Evolutionary conservation across 139 green algal genomes (phyloP).

Genomic region (Spirogloea muscicola): DNA sequence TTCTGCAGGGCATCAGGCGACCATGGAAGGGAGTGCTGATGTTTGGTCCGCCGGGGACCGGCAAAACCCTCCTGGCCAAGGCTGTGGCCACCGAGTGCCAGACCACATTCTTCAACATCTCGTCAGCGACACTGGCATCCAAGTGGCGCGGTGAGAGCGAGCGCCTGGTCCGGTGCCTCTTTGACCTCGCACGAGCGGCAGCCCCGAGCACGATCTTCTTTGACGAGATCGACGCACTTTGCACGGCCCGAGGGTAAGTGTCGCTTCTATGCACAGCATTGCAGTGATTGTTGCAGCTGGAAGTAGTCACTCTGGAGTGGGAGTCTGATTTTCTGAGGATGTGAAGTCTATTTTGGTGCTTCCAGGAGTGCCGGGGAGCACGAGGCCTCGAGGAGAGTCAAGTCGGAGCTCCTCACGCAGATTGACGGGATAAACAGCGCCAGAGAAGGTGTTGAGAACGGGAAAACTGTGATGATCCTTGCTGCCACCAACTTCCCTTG

Average conservation of each 20-base stretch:
- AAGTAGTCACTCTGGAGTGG: background rate
- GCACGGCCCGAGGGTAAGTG: constrained; percentile 64
- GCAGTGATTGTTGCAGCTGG: background rate
- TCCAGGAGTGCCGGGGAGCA: constrained; percentile 69
- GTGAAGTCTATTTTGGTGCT: background rate
- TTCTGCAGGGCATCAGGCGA: constrained; percentile 66
- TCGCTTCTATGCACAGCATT: background rate
- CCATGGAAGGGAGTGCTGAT: constrained; percentile 93
- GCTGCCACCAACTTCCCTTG: constrained; percentile 95
- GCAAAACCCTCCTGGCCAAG: constrained; percentile 91
- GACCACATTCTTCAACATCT: constrained; percentile 95
- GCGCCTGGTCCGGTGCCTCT: constrained; percentile 79
- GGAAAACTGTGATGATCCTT: constrained; percentile 79
- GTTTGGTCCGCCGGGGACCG: constrained; percentile 89
- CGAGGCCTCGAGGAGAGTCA: constrained; percentile 79
- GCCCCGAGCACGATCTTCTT: constrained; percentile 86
- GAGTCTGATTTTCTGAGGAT: background rate
- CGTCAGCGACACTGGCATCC: constrained; percentile 81
- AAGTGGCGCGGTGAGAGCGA: constrained; percentile 81
- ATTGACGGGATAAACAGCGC: constrained; percentile 53
- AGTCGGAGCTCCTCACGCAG: constrained; percentile 91
- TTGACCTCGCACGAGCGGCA: constrained; percentile 75
- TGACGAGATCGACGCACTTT: constrained; percentile 88
- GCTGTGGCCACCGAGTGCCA: constrained; percentile 79
- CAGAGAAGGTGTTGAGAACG: too few relatives aligned